Evolutionary conservation across 1,284 basidiomycete genomes (phyloP).

Genomic region (Porogramme epimiltina): DNA sequence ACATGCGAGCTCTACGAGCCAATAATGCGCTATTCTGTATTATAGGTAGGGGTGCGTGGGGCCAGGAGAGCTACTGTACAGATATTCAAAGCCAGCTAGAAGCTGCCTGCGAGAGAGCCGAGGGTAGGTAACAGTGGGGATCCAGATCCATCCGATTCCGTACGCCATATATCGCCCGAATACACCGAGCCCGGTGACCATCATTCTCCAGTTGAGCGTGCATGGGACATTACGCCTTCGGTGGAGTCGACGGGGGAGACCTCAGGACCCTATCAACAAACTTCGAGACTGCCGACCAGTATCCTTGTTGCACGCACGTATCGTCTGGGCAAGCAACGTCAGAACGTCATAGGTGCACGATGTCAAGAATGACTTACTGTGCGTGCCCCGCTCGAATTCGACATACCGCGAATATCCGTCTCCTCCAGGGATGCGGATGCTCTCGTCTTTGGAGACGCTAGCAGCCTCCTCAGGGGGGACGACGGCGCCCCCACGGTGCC

Average conservation of each 20-base stretch:
- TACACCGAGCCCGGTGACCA: too few species aligned
- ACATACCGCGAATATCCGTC: conserved; percentile 25
- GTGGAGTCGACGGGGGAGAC: not conserved
- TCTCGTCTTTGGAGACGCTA: conserved; percentile 13
- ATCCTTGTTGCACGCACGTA: conserved; percentile 38
- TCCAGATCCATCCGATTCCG: too few species aligned
- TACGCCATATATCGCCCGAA: too few species aligned
- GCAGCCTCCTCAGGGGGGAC: conserved; percentile 12
- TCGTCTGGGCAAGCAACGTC: conserved; percentile 29
- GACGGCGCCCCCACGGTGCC: conserved; percentile 6
- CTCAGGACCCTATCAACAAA: conserved; percentile 25
- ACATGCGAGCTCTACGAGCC: too few species aligned
- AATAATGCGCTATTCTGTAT: too few species aligned
- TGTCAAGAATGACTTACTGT: conserved; percentile 25
- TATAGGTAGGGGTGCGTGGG: too few species aligned
- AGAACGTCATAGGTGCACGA: not conserved
- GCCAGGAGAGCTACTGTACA: too few species aligned
- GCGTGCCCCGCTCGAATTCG: conserved; percentile 30
- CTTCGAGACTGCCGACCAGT: conserved; percentile 34
- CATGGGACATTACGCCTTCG: not conserved
- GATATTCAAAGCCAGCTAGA: too few species aligned
- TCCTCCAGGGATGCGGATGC: conserved; percentile 1
- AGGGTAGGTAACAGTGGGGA: too few species aligned
- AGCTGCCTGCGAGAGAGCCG: too few species aligned
- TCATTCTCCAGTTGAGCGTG: too few species aligned